These are phyloP conservation scores for Rhizopogon roseolus DNA, from an alignment of 768 basidiomycete species.

Conservation along the genomic window DNA sequence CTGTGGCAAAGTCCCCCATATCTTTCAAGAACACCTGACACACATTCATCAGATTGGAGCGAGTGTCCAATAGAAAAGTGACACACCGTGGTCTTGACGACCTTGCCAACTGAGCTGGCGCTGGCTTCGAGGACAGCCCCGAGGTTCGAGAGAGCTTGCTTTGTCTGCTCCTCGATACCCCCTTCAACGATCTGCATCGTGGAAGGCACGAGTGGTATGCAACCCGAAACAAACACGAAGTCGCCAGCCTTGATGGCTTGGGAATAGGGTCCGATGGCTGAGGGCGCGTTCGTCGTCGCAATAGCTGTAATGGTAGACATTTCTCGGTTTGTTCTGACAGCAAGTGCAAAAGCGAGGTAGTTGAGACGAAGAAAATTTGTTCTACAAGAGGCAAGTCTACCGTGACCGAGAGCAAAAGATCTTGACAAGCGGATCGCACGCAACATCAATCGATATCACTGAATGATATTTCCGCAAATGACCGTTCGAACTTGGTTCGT, in stretches of 20 bases:
- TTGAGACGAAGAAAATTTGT: background rate
- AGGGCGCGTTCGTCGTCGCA: conserved; percentile 42
- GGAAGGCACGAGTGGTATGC: conserved; percentile 75
- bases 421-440: background rate
- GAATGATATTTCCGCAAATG: no score
- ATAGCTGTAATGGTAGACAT: conserved; percentile 2
- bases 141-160: conserved; percentile 84
- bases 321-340: background rate
- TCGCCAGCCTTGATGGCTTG: conserved; percentile 83
- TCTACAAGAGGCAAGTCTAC: background rate
- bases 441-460: background rate
- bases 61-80: background rate
- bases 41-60: background rate
- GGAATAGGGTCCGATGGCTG: conserved; percentile 83
- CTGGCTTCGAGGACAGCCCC: conserved; percentile 78
- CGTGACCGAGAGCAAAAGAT: background rate
- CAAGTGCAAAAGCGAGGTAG: background rate
- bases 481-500: no score
- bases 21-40: conserved; percentile 83
- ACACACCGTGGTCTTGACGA: conserved; percentile 89
- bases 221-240: conserved; percentile 86
- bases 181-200: conserved; percentile 67
- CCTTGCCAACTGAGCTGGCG: conserved; percentile 70
- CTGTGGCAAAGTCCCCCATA: conserved; percentile 84
- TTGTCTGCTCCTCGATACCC: conserved; percentile 76